A percentile compares a stretch with the other conserved stretches of the same genome.
Conservation (phyloP, 2,329 filamentous ascomycete genomes). For the Fusarium ambrosium region DNA sequence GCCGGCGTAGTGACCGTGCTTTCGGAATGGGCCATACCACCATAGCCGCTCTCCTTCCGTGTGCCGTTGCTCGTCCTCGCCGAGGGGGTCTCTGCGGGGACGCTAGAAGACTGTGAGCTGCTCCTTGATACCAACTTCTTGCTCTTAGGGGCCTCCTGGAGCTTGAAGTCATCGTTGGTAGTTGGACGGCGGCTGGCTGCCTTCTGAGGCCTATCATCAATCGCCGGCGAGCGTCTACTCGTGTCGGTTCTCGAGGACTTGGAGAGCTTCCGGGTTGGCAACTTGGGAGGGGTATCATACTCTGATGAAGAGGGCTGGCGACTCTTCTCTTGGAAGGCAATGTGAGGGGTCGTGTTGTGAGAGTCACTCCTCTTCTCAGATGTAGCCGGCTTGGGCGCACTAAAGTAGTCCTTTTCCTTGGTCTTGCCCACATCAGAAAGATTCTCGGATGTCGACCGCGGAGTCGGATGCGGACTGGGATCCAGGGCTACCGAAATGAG, state of each 20-base stretch:
- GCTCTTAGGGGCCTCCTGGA: conserved; percentile 84
- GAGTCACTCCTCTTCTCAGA: conserved; percentile 64
- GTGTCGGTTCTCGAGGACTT: conserved; percentile 62
- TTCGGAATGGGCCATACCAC: conserved; percentile 50
- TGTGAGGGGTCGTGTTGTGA: conserved; percentile 81
- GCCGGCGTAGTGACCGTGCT: conserved; percentile 53
- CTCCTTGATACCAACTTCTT: conserved; percentile 62
- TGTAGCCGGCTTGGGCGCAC: conserved; percentile 56
- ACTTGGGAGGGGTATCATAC: conserved; percentile 66
- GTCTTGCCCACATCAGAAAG: conserved; percentile 60
- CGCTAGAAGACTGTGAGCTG: conserved; percentile 59
- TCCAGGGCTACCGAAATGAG: conserved; percentile 83
- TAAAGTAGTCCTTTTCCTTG: conserved; percentile 73
- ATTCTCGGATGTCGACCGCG: conserved; percentile 66
- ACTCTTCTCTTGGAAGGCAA: conserved; percentile 89
- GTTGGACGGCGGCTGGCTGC: conserved; percentile 50
- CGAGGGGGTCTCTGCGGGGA: conserved; percentile 52
- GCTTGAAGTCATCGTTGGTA: conserved; percentile 75
- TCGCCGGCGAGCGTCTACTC: conserved; percentile 46
- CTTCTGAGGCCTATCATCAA: conserved; percentile 58
- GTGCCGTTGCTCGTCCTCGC: conserved; percentile 53
- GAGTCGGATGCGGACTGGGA: conserved; percentile 72
- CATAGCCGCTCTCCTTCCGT: conserved; percentile 43
- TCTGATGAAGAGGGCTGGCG: conserved; percentile 68
- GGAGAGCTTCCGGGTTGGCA: conserved; percentile 55